Evolutionary conservation across 768 basidiomycete genomes (phyloP).

Genomic region (Multifurca ochricompacta): DNA sequence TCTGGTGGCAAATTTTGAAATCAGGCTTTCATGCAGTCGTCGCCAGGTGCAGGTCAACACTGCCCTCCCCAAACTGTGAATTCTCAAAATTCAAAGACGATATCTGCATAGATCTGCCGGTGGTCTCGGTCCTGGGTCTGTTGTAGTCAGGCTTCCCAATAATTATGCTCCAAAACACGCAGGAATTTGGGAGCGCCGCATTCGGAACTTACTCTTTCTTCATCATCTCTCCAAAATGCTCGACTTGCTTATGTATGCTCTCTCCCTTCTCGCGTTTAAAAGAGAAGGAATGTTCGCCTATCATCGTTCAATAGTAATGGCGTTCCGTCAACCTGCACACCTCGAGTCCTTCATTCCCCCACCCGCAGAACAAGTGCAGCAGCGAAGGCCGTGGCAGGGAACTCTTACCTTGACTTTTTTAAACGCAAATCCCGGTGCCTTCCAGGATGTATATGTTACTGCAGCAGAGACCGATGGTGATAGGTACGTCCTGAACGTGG

Average conservation of each 20-base stretch:
- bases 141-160: not conserved
- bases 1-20: not conserved
- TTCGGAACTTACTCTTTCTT: not conserved
- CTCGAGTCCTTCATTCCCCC: slow-evolving; percentile 52
- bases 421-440: slow-evolving; percentile 36
- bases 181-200: not conserved
- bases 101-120: not conserved
- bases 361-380: slow-evolving; percentile 37
- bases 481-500: slow-evolving; percentile 38
- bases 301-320: slow-evolving; percentile 31
- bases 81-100: not conserved
- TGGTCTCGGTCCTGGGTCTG: not conserved
- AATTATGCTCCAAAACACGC: not conserved
- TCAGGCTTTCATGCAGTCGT: not conserved
- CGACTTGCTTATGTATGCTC: slow-evolving; percentile 7
- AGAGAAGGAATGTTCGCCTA: slow-evolving; percentile 3
- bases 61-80: not conserved
- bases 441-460: slow-evolving; percentile 48
- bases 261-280: slow-evolving; percentile 4
- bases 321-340: slow-evolving; percentile 55
- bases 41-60: not conserved
- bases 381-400: slow-evolving; percentile 50
- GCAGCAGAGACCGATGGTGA: slow-evolving; percentile 68
- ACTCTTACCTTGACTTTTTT: slow-evolving; percentile 43
- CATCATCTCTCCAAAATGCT: not conserved